Base-by-base conservation (phyloP, 306 rosid species). In the Cucumis cinereus region DNA sequence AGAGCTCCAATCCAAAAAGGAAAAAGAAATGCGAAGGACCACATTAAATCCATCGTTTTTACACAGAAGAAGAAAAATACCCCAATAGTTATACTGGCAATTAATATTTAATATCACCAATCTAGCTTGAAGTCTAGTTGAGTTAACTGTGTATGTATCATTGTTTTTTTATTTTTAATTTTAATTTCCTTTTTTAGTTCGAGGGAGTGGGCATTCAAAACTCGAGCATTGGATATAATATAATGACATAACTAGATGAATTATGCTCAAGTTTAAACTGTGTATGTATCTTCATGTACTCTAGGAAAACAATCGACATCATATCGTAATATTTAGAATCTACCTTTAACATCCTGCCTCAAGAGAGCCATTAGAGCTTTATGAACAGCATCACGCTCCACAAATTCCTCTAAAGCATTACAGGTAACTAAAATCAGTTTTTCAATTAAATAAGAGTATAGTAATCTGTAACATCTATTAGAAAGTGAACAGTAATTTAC, bases 331-430 rank as follows among this genome's bases (percentile, higher is more conserved):
- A 26, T 70, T 43, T 64, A 58, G 8, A 61, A 74, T 49, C 75
- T 87, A 94, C 99, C 98, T 90, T 90, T 94, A 74, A 92, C 96
- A 82, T 94, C 96, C 85, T 94, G 97, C 84, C 95, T 89, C 88
- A 94, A 82, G 69, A 94, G 89, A 26, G 99, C 91, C 99, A 94
- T 84, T 16, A 94, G 95, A 82, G 99, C 96, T 85, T 92, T 94
- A 76, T 92, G 96, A 59, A 92, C 99, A 12, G 97, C 97, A 83
- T 94, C 99, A 38, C 99, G 97, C 89, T 90, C 99, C 89, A 94
- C 96, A 75, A 94, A 94, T 81, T 94, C 99, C 83, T 92, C 99
- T 94, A 78, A 68, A 64, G 28, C 76, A 86, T 81, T 69, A 41
- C 70, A 36, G 14, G 35, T 76, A 0, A 55, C 73, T 36, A 76